Percentiles rank a stretch among this genome's conserved stretches.
These are phyloP conservation scores for Pseudotsuga menziesii DNA, from an alignment of 75 land plant species.

Conservation along the genomic window DNA sequence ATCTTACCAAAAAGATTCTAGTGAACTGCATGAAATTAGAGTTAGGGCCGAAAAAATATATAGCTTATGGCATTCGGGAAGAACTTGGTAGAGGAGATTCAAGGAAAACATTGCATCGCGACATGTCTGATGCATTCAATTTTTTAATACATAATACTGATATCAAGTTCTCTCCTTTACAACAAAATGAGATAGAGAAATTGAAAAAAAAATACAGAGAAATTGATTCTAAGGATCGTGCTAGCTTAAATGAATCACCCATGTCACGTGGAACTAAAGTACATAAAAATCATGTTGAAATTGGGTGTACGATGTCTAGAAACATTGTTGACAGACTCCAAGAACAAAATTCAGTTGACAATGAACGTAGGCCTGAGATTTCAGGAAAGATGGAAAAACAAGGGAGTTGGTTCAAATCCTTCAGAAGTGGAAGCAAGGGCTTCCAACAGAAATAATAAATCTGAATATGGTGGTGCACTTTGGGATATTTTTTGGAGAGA, in stretches of 20 bases:
- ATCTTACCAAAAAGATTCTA: too few relatives aligned
- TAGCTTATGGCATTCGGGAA: too few relatives aligned
- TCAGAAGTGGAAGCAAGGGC: background rate
- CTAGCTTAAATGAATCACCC: background rate
- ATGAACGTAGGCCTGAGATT: background rate
- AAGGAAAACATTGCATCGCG: too few relatives aligned
- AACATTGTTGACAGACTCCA: background rate
- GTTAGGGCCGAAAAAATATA: too few relatives aligned
- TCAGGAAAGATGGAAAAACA: background rate
- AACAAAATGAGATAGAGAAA: too few relatives aligned
- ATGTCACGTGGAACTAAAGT: background rate
- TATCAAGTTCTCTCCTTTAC: too few relatives aligned
- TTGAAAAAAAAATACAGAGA: conserved; percentile 12
- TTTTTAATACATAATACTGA: too few relatives aligned
- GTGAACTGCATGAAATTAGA: too few relatives aligned
- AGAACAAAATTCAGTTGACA: background rate
- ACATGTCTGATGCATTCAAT: too few relatives aligned
- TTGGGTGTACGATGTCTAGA: background rate
- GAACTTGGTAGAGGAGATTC: too few relatives aligned
- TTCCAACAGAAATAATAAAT: background rate
- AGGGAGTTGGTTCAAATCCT: background rate
- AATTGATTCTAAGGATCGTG: conserved; percentile 19
- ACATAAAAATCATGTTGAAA: conserved; percentile 1
- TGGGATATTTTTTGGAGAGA: conserved; percentile 85
- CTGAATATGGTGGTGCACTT: conserved; percentile 59